phyloP scores from a whole-genome alignment of 73 alveolate species.

The Urostyla sp. region DNA sequence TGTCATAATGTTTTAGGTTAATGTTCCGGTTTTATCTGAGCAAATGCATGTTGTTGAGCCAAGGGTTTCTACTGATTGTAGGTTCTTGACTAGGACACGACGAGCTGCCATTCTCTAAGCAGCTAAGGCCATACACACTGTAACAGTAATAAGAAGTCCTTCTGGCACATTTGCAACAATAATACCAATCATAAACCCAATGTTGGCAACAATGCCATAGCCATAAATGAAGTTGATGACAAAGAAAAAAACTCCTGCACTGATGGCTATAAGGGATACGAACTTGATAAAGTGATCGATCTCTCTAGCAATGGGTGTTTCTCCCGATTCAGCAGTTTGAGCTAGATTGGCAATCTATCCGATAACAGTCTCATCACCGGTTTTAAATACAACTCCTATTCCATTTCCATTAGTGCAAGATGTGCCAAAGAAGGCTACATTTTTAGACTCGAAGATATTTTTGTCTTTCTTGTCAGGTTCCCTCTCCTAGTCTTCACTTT shows the following conservation, averaged over 20 bases:
- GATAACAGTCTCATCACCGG: slow-evolving; percentile 97
- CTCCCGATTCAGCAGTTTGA: slow-evolving; percentile 65
- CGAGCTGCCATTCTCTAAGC: slow-evolving; percentile 74
- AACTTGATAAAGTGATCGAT: slow-evolving; percentile 72
- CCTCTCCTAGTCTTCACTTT: slow-evolving; percentile 89
- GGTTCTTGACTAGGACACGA: slow-evolving; percentile 83
- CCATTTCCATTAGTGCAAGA: slow-evolving; percentile 95
- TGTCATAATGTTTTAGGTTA: slow-evolving; percentile 88
- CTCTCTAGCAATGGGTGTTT: slow-evolving; percentile 74
- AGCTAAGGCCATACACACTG: slow-evolving; percentile 74
- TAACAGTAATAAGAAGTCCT: slow-evolving; percentile 74
- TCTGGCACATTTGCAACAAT: slow-evolving; percentile 79
- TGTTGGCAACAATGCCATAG: slow-evolving; percentile 53
- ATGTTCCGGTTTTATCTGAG: slow-evolving; percentile 92
- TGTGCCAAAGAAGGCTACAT: slow-evolving; percentile 96
- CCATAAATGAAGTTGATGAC: slow-evolving; percentile 71
- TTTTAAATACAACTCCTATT: slow-evolving; percentile 92
- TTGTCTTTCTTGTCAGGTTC: slow-evolving; percentile 86
- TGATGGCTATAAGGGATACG: slow-evolving; percentile 68
- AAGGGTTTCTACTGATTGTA: slow-evolving; percentile 86
- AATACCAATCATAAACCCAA: slow-evolving; percentile 61
- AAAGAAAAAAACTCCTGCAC: slow-evolving; percentile 71
- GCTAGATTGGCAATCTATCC: slow-evolving; percentile 95
- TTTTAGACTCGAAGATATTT: slow-evolving; percentile 94
- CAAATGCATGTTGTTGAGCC: slow-evolving; percentile 93